A percentile compares a stretch with the other conserved stretches of the same genome.
phyloP scores from a whole-genome alignment of 106 monocot species.

The Agapanthus africanus region DNA sequence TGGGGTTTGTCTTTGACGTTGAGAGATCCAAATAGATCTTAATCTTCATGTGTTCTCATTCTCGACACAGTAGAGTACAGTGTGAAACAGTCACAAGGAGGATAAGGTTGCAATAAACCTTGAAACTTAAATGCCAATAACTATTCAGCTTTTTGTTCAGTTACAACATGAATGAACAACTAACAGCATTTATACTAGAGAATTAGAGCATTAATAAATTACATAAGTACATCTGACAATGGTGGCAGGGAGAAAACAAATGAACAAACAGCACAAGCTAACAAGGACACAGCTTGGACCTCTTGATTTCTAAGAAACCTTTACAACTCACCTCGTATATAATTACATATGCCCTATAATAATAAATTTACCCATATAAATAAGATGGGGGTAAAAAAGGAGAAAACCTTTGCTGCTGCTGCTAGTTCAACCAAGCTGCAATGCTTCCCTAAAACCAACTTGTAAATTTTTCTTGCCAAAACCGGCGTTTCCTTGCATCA shows the following conservation, averaged over 20 bases:
- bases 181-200: too few relatives aligned
- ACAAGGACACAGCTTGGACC: not conserved
- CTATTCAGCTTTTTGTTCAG: too few relatives aligned
- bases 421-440: slow-evolving; percentile 10
- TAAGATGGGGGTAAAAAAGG: too few relatives aligned
- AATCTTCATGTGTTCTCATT: too few relatives aligned
- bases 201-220: too few relatives aligned
- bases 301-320: not conserved
- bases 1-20: too few relatives aligned
- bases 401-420: not conserved
- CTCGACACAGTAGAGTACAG: too few relatives aligned
- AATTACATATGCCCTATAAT: slow-evolving; percentile 7
- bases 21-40: too few relatives aligned
- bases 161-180: too few relatives aligned
- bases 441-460: slow-evolving; percentile 56
- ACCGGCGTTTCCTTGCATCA: slow-evolving; percentile 47
- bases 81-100: too few relatives aligned
- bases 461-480: slow-evolving; percentile 39
- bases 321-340: not conserved
- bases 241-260: not conserved
- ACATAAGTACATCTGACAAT: too few relatives aligned
- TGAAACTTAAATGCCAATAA: not conserved
- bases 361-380: not conserved
- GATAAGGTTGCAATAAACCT: too few relatives aligned
- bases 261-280: not conserved